These are phyloP conservation scores for Aspergillus nidulans DNA, from an alignment of 495 filamentous ascomycete species.

Conservation along the genomic window DNA sequence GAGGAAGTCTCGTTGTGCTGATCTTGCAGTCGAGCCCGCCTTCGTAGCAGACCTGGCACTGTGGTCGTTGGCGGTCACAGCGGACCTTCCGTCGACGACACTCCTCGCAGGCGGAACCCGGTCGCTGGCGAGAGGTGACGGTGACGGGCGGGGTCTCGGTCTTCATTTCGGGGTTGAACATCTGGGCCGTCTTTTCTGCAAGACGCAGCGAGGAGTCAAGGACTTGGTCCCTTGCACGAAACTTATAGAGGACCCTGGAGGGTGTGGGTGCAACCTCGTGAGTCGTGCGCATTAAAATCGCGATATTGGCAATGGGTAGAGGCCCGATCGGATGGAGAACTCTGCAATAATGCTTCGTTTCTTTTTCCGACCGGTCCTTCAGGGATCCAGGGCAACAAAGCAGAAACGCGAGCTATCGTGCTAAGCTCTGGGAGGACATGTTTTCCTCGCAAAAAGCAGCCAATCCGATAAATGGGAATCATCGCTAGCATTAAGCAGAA, in stretches of 20 bases:
- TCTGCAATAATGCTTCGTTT: not conserved
- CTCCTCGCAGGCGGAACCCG: conserved; percentile 35
- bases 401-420: not conserved
- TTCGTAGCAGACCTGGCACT: conserved; percentile 47
- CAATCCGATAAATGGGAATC: not conserved
- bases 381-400: not conserved
- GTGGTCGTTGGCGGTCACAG: conserved; percentile 49
- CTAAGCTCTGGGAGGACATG: not conserved
- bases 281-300: not conserved
- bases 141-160: conserved; percentile 3
- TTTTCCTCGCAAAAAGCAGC: not conserved
- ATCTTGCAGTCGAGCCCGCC: conserved; percentile 46
- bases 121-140: conserved; percentile 17
- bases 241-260: not conserved
- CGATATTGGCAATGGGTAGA: conserved; percentile 1
- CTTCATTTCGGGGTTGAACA: not conserved
- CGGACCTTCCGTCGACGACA: conserved; percentile 41
- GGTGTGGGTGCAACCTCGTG: not conserved
- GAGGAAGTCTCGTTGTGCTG: conserved; percentile 37
- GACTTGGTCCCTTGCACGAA: not conserved
- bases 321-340: conserved; percentile 3
- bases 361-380: not conserved
- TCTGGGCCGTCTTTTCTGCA: not conserved
- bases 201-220: not conserved
- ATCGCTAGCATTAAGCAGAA: not conserved